Base-by-base conservation (phyloP, 2,329 filamentous ascomycete species). In the Zasmidium cellare region DNA sequence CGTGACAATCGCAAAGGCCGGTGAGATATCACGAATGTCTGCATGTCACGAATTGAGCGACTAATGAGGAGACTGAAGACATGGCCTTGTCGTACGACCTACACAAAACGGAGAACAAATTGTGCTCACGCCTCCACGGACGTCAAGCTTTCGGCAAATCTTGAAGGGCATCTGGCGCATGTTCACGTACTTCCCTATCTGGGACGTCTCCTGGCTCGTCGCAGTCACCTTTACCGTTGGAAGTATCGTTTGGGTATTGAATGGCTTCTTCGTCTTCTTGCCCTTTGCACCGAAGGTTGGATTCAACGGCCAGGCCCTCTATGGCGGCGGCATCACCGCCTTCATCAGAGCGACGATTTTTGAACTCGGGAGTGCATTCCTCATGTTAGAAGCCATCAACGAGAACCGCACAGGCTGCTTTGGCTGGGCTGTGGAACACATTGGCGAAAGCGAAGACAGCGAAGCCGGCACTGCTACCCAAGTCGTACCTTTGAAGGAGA, bases 271-370 rank as follows among this genome's bases (percentile, higher is more conserved):
- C 67, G 80, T 81, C 5, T 88, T 81, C 77, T 75, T 88, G 1
- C 87, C 87, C 0, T 70, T 59, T 2, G 84, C 84, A 79, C 86
- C 86, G 0, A 74, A 67, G 0, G 79, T 79, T 0, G 78, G 80
- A 56, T 88, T 89, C 64, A 41, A 72, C 0, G 77, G 77, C 23
- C 86, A 89, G 70, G 72, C 75, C 0, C 59, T 76, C 5, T 75
- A 76, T 61, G 87, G 77, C 0, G 86, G 83, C 3, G 87, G 86
- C 1, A 78, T 87, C 19, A 84, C 82, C 0, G 85, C 84, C 0
- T 84, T 88, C 65, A 78, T 89, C 18, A 87, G 87, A 3, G 85
- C 85, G 0, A 87, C 84, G 0, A 74, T 89, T 7, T 89, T 90
- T 68, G 85, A 87, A 64, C 52, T 86, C 3, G 86, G 86, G 0